Evolutionary conservation across 2,329 filamentous ascomycete species (phyloP).

Genomic region (Colletotrichum sp.): DNA sequence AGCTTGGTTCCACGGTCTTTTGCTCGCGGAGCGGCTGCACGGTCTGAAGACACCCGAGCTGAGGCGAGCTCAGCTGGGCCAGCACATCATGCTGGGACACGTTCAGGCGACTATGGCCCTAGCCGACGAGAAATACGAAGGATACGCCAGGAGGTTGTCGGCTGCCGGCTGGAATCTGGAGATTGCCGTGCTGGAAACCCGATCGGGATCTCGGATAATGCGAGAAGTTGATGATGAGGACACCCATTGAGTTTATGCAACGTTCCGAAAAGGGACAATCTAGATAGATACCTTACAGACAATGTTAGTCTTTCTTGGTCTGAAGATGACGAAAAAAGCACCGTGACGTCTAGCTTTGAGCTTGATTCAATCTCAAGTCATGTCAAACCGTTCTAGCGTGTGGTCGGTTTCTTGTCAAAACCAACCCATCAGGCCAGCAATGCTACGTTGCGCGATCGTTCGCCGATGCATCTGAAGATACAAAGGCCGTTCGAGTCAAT

Average conservation of each 20-base stretch:
- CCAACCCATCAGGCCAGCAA: neutral
- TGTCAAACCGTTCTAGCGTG: neutral
- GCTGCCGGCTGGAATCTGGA: conserved; percentile 9
- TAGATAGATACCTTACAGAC: neutral
- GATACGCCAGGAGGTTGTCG: neutral
- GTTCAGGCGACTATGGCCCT: neutral
- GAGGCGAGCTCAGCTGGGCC: neutral
- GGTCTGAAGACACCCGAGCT: neutral
- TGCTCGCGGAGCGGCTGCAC: neutral
- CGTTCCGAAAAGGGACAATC: neutral
- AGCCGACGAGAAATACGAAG: neutral
- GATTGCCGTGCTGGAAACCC: conserved; percentile 8
- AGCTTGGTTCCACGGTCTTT: conserved; percentile 11
- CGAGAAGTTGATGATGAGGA: neutral
- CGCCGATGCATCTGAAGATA: neutral
- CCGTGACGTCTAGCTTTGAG: neutral
- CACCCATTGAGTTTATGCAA: neutral
- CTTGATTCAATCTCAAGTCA: neutral
- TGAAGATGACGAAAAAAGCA: neutral
- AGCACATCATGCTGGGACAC: neutral
- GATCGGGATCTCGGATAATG: conserved; percentile 10
- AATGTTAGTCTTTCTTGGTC: neutral
- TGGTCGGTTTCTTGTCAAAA: neutral
- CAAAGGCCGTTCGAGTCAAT: neutral
- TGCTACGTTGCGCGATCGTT: neutral